A percentile compares a stretch with the other conserved stretches of the same genome.
phyloP scores from a whole-genome alignment of 306 rosid genomes.

The Chamaecrista fasciculata region DNA sequence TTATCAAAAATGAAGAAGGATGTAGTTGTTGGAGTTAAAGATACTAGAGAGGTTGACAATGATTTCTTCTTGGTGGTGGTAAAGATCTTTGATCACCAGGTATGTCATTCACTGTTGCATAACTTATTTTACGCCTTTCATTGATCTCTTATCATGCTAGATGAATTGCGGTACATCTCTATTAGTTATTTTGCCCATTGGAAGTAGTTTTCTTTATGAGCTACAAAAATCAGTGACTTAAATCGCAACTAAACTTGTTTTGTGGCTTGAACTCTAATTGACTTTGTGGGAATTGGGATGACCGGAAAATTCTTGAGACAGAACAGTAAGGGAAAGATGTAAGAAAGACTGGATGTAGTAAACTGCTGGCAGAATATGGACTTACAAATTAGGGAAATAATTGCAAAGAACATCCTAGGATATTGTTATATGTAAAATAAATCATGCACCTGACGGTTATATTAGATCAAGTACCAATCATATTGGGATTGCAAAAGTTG shows the following conservation, averaged over 20 bases:
- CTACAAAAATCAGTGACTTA: neutral
- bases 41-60: conserved; percentile 83
- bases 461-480: neutral
- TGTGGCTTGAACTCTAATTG: neutral
- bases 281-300: conserved; percentile 1
- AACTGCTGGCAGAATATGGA: neutral
- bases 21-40: conserved; percentile 93
- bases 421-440: neutral
- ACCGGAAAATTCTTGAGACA: too few species aligned
- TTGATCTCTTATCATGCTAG: conserved; percentile 12
- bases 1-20: conserved; percentile 85
- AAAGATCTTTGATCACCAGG: conserved; percentile 90
- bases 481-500: neutral
- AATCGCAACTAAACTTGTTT: neutral
- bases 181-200: neutral
- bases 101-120: conserved; percentile 16
- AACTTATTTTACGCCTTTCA: neutral
- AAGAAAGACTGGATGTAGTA: neutral
- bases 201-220: neutral
- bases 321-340: neutral
- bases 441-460: neutral
- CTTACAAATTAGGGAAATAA: neutral
- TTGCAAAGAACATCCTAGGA: neutral
- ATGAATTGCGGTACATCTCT: neutral
- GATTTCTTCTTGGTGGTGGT: conserved; percentile 98